Conservation (phyloP, 2,329 filamentous ascomycete genomes). For the Penicillium concentricum region DNA sequence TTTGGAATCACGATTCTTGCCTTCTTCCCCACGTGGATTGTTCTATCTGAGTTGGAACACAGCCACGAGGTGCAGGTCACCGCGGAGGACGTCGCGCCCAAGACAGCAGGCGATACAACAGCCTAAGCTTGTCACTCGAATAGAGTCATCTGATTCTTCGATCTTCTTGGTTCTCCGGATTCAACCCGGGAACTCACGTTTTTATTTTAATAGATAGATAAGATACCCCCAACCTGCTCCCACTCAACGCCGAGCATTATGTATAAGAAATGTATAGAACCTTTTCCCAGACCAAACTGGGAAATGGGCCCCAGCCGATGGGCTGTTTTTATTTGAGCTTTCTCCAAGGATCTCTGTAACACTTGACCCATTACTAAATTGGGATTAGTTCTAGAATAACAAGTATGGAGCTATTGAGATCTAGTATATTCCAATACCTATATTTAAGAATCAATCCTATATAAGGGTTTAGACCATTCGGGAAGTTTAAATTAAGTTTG, state of each 20-base stretch:
- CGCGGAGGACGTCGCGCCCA: conserved; percentile 11
- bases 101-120: background rate
- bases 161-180: conserved; percentile 3
- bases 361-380: background rate
- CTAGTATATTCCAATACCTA: background rate
- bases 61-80: conserved; percentile 25
- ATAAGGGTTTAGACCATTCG: background rate
- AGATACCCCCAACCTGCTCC: conserved; percentile 9
- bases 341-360: background rate
- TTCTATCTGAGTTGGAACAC: conserved; percentile 23
- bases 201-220: conserved; percentile 3
- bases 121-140: conserved; percentile 1
- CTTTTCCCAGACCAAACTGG: background rate
- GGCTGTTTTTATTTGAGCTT: background rate
- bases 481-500: background rate
- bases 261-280: conserved; percentile 1
- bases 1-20: conserved; percentile 25
- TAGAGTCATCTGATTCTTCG: background rate
- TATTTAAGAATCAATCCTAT: background rate
- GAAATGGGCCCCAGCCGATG: background rate
- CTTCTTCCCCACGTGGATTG: conserved; percentile 24
- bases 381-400: background rate
- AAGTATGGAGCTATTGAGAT: background rate
- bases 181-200: background rate
- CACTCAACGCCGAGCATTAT: conserved; percentile 11